phyloP scores from a whole-genome alignment of 108 stramenopile genomes.

The Nannochloropsis oceanica region DNA sequence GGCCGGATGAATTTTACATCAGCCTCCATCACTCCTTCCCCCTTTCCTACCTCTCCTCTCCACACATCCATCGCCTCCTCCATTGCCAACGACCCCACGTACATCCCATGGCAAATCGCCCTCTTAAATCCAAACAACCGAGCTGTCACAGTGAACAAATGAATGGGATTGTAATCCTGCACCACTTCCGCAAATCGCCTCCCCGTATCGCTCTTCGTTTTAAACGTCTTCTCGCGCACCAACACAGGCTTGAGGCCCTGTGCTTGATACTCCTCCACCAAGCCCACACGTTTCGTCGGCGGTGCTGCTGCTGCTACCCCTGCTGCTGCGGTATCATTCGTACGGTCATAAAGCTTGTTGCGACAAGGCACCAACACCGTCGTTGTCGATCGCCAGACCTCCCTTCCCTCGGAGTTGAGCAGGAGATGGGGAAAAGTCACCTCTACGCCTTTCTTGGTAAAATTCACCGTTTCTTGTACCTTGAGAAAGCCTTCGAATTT shows the following conservation, averaged over 20 bases:
- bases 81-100: not conserved
- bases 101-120: not conserved
- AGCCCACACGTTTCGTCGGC: not conserved
- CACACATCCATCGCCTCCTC: not conserved
- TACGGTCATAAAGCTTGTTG: not conserved
- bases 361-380: not conserved
- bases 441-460: not conserved
- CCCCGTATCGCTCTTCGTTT: not conserved
- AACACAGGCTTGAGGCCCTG: not conserved
- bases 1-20: not conserved
- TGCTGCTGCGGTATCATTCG: not conserved
- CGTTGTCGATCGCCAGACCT: not conserved
- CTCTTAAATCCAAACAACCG: not conserved
- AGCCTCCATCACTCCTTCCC: not conserved
- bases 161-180: not conserved
- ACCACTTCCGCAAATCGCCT: not conserved
- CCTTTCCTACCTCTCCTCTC: not conserved
- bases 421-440: not conserved
- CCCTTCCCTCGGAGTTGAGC: not conserved
- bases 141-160: not conserved
- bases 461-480: not conserved
- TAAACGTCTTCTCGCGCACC: not conserved
- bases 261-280: not conserved
- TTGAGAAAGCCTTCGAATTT: not conserved
- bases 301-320: not conserved